Conservation (phyloP, 257 asterid species). For the Ballota nigra region DNA sequence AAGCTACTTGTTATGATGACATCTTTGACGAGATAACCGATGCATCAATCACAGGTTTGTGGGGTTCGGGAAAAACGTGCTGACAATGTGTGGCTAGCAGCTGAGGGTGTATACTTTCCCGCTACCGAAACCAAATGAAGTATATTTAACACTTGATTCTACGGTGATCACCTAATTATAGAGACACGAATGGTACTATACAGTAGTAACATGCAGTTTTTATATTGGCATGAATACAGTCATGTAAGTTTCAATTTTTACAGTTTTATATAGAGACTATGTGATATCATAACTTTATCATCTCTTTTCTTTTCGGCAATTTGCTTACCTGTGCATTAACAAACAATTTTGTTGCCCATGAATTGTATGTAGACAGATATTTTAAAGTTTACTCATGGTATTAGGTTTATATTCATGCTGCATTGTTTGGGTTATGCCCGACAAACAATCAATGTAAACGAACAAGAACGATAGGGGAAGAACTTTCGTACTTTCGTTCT, state of each 20-base stretch:
- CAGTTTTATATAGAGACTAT: neutral
- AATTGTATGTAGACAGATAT: neutral
- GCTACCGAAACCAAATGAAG: constrained; percentile 54
- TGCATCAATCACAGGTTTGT: constrained; percentile 57
- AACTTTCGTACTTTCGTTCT: too few species aligned
- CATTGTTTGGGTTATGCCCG: too few species aligned
- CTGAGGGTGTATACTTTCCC: constrained; percentile 80
- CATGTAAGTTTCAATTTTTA: neutral
- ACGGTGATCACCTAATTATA: constrained; percentile 5
- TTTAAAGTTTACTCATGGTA: neutral
- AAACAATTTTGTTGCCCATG: neutral
- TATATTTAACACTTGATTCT: neutral
- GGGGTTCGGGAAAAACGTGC: constrained; percentile 66
- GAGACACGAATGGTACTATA: neutral
- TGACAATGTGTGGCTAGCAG: constrained; percentile 81
- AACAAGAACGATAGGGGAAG: too few species aligned
- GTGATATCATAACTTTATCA: neutral
- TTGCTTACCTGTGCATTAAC: neutral
- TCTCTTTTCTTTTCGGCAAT: neutral
- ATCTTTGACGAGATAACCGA: neutral
- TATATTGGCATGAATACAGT: neutral
- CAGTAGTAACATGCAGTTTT: neutral
- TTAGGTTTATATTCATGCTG: too few species aligned
- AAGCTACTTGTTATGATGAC: neutral
- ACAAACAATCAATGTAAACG: too few species aligned